phyloP scores from a whole-genome alignment of 2,329 filamentous ascomycete genomes.

The Calonectria henricotiae region DNA sequence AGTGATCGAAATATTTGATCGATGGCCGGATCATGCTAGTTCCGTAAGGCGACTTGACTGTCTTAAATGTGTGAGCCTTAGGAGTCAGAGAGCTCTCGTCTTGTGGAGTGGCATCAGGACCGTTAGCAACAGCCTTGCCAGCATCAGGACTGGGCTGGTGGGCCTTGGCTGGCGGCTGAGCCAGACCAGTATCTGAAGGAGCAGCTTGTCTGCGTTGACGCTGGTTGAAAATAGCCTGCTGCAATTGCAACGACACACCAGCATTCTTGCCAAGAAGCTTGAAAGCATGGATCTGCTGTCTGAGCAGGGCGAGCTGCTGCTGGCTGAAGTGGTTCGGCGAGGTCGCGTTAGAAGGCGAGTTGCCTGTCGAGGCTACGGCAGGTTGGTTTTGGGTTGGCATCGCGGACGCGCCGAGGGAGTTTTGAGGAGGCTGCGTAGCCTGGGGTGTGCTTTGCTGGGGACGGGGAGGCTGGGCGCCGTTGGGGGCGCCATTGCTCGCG shows the following conservation, averaged over 20 bases:
- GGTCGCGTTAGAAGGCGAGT: slow-evolving; percentile 52
- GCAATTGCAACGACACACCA: slow-evolving; percentile 83
- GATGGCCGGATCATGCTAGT: slow-evolving; percentile 67
- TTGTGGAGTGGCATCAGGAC: slow-evolving; percentile 56
- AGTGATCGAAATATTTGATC: slow-evolving; percentile 88
- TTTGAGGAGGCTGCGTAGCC: slow-evolving; percentile 54
- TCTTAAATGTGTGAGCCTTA: slow-evolving; percentile 76
- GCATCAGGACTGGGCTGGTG: slow-evolving; percentile 55
- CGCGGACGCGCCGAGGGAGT: slow-evolving; percentile 60
- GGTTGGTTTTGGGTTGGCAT: slow-evolving; percentile 57
- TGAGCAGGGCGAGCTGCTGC: slow-evolving; percentile 84
- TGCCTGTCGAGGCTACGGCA: slow-evolving; percentile 55
- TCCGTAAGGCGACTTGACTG: slow-evolving; percentile 82
- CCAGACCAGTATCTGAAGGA: slow-evolving; percentile 64
- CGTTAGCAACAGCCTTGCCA: slow-evolving; percentile 58
- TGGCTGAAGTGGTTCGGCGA: slow-evolving; percentile 78
- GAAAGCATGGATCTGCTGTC: slow-evolving; percentile 92
- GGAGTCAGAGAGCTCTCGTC: slow-evolving; percentile 55
- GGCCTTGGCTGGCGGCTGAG: slow-evolving; percentile 54
- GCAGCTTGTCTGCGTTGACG: slow-evolving; percentile 77
- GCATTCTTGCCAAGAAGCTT: slow-evolving; percentile 91
- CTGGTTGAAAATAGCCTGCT: slow-evolving; percentile 86
- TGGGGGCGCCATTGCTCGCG: slow-evolving; percentile 68
- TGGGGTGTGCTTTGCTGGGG: slow-evolving; percentile 59
- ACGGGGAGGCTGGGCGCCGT: slow-evolving; percentile 65